Evolutionary conservation across 148 eudicot genomes (phyloP).

Genomic region (Rhododendron mucronatum): DNA sequence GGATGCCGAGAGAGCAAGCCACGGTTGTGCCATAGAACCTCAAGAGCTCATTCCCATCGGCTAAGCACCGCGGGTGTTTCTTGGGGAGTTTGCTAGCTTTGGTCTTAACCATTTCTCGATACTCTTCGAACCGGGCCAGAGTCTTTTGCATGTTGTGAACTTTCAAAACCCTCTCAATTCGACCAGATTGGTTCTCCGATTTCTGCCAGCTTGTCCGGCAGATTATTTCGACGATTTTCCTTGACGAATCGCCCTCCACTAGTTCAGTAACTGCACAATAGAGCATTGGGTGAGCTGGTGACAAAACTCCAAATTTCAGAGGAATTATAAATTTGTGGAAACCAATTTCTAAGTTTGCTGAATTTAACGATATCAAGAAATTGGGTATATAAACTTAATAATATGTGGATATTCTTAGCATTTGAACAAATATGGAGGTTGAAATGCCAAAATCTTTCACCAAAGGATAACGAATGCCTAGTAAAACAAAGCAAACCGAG

Average conservation of each 20-base stretch:
- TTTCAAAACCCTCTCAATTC: conserved; percentile 78
- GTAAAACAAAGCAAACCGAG: neutral
- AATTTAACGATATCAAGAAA: neutral
- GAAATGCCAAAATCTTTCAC: neutral
- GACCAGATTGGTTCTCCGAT: conserved; percentile 63
- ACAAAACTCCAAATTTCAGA: neutral
- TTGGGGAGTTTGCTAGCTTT: conserved; percentile 89
- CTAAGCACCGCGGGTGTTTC: conserved; percentile 89
- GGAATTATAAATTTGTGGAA: neutral
- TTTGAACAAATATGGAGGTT: neutral
- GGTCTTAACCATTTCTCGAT: conserved; percentile 69
- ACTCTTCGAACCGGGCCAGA: conserved; percentile 81
- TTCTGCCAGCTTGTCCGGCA: conserved; percentile 82
- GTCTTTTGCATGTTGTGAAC: conserved; percentile 95
- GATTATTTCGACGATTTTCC: conserved; percentile 90
- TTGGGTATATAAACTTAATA: neutral
- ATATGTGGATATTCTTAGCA: neutral
- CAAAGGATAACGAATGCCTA: neutral
- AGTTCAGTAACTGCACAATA: conserved; percentile 73
- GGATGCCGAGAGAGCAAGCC: conserved; percentile 66
- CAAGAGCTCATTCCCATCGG: conserved; percentile 88
- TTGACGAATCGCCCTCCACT: conserved; percentile 83
- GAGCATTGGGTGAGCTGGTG: neutral
- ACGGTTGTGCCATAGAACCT: conserved; percentile 82
- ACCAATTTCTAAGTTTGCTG: neutral